Evolutionary conservation across 148 eudicot species (phyloP).

Genomic region (Rhododendron vialii): DNA sequence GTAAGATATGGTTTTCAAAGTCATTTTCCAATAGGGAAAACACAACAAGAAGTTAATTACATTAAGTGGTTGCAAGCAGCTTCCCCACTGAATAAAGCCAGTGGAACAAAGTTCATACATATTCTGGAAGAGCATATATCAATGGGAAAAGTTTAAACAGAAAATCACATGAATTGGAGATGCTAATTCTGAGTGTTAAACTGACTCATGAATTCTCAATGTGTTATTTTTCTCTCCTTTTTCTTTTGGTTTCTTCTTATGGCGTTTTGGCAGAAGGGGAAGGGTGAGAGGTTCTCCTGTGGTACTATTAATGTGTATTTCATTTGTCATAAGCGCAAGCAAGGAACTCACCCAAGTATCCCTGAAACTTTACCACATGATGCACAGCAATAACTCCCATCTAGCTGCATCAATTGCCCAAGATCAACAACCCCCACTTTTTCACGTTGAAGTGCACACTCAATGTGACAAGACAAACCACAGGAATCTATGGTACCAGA

Average conservation of each 20-base stretch:
- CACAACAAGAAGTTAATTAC: background rate
- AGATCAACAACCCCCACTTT: slow-evolving; percentile 81
- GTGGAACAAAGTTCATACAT: background rate
- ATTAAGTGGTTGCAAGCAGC: background rate
- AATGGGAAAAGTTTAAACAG: background rate
- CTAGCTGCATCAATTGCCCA: slow-evolving; percentile 70
- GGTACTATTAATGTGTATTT: background rate
- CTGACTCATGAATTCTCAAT: background rate
- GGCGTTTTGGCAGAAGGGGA: background rate
- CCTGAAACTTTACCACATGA: slow-evolving; percentile 90
- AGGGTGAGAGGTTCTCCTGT: background rate
- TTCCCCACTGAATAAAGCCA: background rate
- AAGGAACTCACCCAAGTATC: slow-evolving; percentile 67
- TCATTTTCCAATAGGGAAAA: background rate
- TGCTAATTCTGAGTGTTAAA: background rate
- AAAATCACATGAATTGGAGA: background rate
- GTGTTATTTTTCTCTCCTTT: background rate
- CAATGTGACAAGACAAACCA: slow-evolving; percentile 86
- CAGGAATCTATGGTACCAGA: slow-evolving; percentile 50
- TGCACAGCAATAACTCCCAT: slow-evolving; percentile 90
- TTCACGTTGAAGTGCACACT: slow-evolving; percentile 64
- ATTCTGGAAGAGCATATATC: background rate
- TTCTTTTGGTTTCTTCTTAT: background rate
- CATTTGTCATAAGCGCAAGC: slow-evolving; percentile 8
- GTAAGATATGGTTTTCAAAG: background rate